Evolutionary conservation across 1,139 yeast genomes (phyloP).

Genomic region (Kodamaea alishanica): DNA sequence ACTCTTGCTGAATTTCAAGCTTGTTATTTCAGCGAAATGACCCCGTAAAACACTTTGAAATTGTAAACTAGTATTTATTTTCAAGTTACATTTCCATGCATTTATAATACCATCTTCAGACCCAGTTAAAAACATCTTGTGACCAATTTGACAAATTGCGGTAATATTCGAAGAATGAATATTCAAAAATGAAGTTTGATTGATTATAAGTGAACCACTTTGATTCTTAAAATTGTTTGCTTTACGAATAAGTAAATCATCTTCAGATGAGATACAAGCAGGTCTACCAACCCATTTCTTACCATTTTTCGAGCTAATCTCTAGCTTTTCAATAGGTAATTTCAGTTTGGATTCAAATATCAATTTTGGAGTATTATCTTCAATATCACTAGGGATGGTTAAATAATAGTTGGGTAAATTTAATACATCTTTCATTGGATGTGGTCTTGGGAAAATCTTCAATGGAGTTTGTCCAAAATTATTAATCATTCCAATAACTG

Average conservation of each 20-base stretch:
- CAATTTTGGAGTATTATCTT: slow-evolving; percentile 22
- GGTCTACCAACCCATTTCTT: slow-evolving; percentile 49
- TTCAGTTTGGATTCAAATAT: slow-evolving; percentile 36
- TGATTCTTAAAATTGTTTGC: slow-evolving; percentile 23
- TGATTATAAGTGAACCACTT: slow-evolving; percentile 39
- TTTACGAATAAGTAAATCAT: slow-evolving; percentile 38
- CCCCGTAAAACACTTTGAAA: slow-evolving; percentile 51
- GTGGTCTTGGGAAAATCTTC: slow-evolving; percentile 63
- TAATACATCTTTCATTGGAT: slow-evolving; percentile 47
- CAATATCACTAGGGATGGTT: slow-evolving; percentile 19
- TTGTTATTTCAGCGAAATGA: slow-evolving; percentile 42
- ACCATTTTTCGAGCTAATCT: slow-evolving; percentile 28
- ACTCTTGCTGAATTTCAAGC: slow-evolving; percentile 44
- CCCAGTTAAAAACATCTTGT: slow-evolving; percentile 47
- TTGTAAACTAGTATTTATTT: slow-evolving; percentile 31
- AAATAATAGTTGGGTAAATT: slow-evolving; percentile 35
- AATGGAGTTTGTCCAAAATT: slow-evolving; percentile 89
- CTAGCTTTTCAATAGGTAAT: slow-evolving; percentile 38
- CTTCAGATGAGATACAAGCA: slow-evolving; percentile 34
- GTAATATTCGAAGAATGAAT: slow-evolving; percentile 39
- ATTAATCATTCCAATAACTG: slow-evolving; percentile 78
- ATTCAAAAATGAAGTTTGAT: slow-evolving; percentile 39
- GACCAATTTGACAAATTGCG: slow-evolving; percentile 33
- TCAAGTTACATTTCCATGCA: slow-evolving; percentile 46
- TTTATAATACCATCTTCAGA: slow-evolving; percentile 54